Evolutionary conservation across 208 protist species (phyloP).

Genomic region (Crithidia acanthocephali): DNA sequence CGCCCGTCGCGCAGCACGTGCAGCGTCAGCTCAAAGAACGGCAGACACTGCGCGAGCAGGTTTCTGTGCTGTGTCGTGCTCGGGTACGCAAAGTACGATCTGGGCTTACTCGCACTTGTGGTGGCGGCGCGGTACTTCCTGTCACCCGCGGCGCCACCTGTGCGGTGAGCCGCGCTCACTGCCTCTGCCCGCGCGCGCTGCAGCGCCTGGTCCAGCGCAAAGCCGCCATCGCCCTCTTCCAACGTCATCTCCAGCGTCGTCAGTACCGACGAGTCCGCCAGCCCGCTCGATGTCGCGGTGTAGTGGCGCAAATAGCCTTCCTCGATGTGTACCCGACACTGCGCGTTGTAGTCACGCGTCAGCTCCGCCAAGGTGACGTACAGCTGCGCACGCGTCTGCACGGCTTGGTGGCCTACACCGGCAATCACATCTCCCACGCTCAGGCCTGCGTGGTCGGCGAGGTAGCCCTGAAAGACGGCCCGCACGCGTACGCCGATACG

Average conservation of each 20-base stretch:
- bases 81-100: not conserved
- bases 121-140: not conserved
- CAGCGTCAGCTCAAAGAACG: constrained; percentile 28
- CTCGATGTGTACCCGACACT: constrained; percentile 46
- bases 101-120: not conserved
- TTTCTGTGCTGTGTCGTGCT: constrained; percentile 15
- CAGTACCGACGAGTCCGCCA: constrained; percentile 11
- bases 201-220: constrained; percentile 7
- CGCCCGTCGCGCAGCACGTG: constrained; percentile 33
- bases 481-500: constrained; percentile 45
- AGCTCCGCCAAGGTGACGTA: constrained; percentile 58
- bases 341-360: constrained; percentile 47
- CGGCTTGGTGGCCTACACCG: constrained; percentile 42
- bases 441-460: constrained; percentile 51
- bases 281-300: not conserved
- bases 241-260: not conserved
- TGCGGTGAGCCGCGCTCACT: not conserved
- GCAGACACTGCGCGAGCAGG: constrained; percentile 21
- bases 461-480: constrained; percentile 54
- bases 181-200: constrained; percentile 23
- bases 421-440: constrained; percentile 55
- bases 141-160: not conserved
- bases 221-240: not conserved
- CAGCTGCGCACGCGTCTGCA: constrained; percentile 55
- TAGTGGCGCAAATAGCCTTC: constrained; percentile 28